Conservation (phyloP, 345 rosid genomes). For the Salix caprea region DNA sequence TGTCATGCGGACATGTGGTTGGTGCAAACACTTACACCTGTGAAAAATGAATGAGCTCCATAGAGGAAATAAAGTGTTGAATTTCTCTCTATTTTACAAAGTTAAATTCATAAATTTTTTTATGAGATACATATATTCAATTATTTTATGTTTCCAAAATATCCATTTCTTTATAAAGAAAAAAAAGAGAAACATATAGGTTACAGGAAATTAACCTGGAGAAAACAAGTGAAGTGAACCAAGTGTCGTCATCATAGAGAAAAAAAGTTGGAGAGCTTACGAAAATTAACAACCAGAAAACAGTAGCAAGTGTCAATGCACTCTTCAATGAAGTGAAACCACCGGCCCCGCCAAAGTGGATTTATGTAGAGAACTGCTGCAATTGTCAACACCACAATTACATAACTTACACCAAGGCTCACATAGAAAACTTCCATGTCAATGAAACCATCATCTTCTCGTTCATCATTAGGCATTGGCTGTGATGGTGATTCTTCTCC, state of each 20-base stretch:
- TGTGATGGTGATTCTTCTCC: background rate
- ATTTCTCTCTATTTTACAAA: too few species aligned
- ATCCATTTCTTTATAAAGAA: too few species aligned
- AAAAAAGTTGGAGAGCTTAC: background rate
- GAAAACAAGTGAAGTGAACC: too few species aligned
- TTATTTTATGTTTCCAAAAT: too few species aligned
- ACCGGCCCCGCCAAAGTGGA: background rate
- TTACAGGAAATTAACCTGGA: background rate
- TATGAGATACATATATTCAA: too few species aligned
- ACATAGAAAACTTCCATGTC: slow-evolving; percentile 9
- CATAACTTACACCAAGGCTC: background rate
- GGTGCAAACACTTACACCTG: too few species aligned
- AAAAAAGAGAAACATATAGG: too few species aligned
- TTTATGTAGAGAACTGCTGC: slow-evolving; percentile 10
- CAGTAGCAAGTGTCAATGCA: background rate
- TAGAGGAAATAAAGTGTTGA: too few species aligned
- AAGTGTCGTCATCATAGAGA: too few species aligned
- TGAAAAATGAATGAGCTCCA: too few species aligned
- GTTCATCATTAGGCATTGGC: background rate
- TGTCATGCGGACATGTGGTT: too few species aligned
- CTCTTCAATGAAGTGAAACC: slow-evolving; percentile 3
- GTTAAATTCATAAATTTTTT: too few species aligned
- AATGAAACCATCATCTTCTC: background rate
- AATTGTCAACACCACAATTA: background rate
- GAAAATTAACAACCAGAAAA: slow-evolving; percentile 2